A percentile compares a stretch with the other conserved stretches of the same genome.
These are phyloP conservation scores for Vishniacozyma victoriae DNA, from an alignment of 768 basidiomycete genomes.

Conservation along the genomic window DNA sequence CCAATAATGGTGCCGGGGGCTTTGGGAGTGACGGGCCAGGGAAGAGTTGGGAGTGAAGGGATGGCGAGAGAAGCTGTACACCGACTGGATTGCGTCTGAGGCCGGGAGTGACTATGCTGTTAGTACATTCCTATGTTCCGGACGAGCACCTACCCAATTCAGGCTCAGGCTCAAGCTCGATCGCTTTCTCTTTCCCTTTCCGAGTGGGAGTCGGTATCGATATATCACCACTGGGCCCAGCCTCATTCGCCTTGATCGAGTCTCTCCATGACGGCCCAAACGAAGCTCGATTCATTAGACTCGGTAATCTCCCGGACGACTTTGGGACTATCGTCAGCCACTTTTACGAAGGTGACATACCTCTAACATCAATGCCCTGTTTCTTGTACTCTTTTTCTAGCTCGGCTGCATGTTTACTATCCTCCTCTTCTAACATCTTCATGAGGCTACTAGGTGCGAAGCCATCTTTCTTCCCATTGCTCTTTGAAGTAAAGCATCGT, in stretches of 20 bases:
- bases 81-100: constrained; percentile 69
- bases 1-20: constrained; percentile 59
- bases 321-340: no score
- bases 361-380: no score
- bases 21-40: constrained; percentile 52
- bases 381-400: no score
- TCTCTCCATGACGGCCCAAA: constrained; percentile 1
- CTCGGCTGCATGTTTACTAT: no score
- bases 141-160: no score
- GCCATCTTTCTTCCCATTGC: no score
- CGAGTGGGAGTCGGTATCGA: neutral
- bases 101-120: neutral
- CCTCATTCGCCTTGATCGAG: neutral
- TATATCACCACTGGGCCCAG: neutral
- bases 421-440: no score
- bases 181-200: constrained; percentile 22
- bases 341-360: no score
- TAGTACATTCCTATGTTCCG: no score
- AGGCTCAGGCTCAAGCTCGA: neutral
- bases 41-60: constrained; percentile 79
- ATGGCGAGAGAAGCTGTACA: constrained; percentile 82
- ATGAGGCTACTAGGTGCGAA: no score
- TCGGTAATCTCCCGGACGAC: constrained; percentile 5
- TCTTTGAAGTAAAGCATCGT: no score
- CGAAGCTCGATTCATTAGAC: neutral